A percentile compares a stretch with the other conserved stretches of the same genome.
Evolutionary conservation across 2,329 filamentous ascomycete species (phyloP).

Genomic region (Beauveria medogensis): DNA sequence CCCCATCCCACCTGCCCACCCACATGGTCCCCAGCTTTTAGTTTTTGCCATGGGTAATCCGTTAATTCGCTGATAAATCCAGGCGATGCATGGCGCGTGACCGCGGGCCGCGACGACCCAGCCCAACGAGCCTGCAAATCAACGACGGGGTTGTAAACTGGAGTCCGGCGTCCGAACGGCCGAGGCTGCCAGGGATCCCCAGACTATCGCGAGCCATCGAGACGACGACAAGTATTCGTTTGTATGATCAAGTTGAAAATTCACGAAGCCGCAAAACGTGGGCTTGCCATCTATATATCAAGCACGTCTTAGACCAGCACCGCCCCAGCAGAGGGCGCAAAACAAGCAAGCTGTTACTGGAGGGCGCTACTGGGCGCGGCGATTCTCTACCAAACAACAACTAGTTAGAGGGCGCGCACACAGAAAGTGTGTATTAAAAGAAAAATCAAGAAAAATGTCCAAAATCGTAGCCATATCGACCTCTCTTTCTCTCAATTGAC

Average conservation of each 20-base stretch:
- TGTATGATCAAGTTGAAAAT: not conserved
- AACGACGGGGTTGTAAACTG: not conserved
- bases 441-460: not conserved
- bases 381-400: not conserved
- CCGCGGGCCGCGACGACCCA: too few species aligned
- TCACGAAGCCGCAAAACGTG: not conserved
- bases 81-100: too few species aligned
- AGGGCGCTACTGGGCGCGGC: not conserved
- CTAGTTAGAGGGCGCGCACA: not conserved
- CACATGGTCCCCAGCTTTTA: not conserved
- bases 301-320: not conserved
- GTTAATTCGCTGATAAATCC: too few species aligned
- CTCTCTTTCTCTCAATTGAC: not conserved
- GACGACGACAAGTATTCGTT: not conserved
- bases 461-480: not conserved
- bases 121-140: not conserved
- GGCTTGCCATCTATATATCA: not conserved
- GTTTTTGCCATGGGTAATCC: too few species aligned
- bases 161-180: not conserved
- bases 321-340: constrained; percentile 2
- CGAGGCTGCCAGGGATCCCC: not conserved
- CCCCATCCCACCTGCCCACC: not conserved
- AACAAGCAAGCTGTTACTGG: not conserved
- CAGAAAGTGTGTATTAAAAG: not conserved
- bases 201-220: not conserved